Evolutionary conservation across 352 stramenopile species (phyloP).

Genomic region (Pythium aristosporum): DNA sequence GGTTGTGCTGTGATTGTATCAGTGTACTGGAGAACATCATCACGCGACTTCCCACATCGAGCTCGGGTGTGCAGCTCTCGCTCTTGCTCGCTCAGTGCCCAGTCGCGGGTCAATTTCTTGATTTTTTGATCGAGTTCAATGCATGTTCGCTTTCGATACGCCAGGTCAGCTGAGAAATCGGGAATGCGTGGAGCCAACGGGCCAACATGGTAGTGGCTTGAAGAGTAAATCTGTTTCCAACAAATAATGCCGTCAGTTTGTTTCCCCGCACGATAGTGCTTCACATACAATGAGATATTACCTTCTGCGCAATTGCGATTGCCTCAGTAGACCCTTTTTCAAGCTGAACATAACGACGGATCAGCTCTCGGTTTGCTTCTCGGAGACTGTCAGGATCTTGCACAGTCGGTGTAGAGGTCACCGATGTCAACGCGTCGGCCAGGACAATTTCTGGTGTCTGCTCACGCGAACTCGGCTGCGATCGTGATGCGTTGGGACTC

Average conservation of each 20-base stretch:
- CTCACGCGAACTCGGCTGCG: not conserved
- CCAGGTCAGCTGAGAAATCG: constrained; percentile 37
- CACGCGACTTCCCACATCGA: constrained; percentile 28
- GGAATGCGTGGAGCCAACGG: constrained; percentile 32
- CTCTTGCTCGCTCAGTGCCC: constrained; percentile 40
- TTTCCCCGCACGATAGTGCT: not conserved
- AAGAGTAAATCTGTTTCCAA: constrained; percentile 33
- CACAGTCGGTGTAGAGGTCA: not conserved
- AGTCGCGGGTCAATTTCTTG: constrained; percentile 55
- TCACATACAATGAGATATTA: constrained; percentile 4
- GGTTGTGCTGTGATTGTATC: constrained; percentile 38
- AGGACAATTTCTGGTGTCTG: constrained; percentile 2
- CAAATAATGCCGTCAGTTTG: not conserved
- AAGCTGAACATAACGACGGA: constrained; percentile 46
- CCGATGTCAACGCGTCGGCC: not conserved
- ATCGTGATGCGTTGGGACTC: not conserved
- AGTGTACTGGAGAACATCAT: constrained; percentile 54
- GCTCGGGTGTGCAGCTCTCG: constrained; percentile 40
- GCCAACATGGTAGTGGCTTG: constrained; percentile 48
- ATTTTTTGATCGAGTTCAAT: constrained; percentile 35
- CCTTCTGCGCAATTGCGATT: constrained; percentile 36
- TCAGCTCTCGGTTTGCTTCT: constrained; percentile 18
- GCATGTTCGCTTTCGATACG: constrained; percentile 48
- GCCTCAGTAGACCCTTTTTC: constrained; percentile 42
- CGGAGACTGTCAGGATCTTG: not conserved